phyloP scores from a whole-genome alignment of 2,329 filamentous ascomycete species.

The Aspergillus ibericus region DNA sequence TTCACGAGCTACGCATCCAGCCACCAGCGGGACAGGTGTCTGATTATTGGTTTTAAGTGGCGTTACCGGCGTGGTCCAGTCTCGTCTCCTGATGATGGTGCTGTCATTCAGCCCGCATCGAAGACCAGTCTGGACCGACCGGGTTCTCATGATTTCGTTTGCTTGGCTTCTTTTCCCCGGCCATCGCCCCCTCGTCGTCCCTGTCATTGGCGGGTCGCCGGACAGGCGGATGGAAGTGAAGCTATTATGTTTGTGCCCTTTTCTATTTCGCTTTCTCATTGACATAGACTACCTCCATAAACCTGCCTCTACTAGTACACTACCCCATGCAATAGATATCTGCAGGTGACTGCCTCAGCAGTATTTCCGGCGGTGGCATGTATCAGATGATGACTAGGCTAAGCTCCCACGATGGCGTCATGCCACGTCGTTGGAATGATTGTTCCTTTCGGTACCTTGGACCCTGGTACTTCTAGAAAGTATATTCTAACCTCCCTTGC shows the following conservation, averaged over 20 bases:
- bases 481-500: neutral
- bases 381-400: neutral
- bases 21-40: slow-evolving; percentile 17
- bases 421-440: neutral
- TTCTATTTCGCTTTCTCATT: neutral
- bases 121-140: neutral
- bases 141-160: neutral
- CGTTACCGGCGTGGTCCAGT: slow-evolving; percentile 2
- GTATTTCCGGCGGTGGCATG: too few species aligned
- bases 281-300: neutral
- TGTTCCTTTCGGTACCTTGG: neutral
- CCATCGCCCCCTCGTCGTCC: neutral
- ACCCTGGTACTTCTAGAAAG: neutral
- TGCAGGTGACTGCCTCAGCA: neutral
- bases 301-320: neutral
- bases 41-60: slow-evolving; percentile 8
- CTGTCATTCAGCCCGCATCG: neutral
- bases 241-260: neutral
- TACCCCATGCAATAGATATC: neutral
- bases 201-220: neutral
- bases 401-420: neutral
- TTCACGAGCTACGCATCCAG: slow-evolving; percentile 18
- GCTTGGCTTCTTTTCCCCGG: neutral
- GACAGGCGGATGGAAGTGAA: neutral
- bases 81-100: neutral